phyloP scores from a whole-genome alignment of 306 rosid species.

The Gillenia trifoliata region DNA sequence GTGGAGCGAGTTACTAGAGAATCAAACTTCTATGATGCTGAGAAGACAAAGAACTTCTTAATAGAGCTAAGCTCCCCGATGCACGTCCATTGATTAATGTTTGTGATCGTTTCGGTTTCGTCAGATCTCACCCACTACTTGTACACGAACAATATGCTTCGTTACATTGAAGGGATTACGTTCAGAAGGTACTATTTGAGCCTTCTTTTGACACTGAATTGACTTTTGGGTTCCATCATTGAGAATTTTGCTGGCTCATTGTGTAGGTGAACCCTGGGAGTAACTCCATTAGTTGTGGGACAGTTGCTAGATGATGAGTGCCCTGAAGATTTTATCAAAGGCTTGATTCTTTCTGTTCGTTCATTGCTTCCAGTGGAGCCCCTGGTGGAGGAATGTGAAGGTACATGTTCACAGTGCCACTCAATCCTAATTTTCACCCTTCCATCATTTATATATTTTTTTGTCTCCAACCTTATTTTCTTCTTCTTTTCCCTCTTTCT shows the following conservation, averaged over 20 bases:
- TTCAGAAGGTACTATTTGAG: conserved; percentile 73
- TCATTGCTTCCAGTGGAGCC: conserved; percentile 99
- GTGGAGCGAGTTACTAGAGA: conserved; percentile 99
- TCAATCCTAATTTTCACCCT: conserved; percentile 9
- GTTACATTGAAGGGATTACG: conserved; percentile 98
- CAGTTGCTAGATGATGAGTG: conserved; percentile 98
- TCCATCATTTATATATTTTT: background rate
- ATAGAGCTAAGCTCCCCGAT: conserved; percentile 99
- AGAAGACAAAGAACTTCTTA: conserved; percentile 91
- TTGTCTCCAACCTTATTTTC: conserved; percentile 10
- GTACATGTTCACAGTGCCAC: conserved; percentile 21
- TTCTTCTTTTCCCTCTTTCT: conserved; percentile 16
- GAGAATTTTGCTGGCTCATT: background rate
- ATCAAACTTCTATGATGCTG: conserved; percentile 92
- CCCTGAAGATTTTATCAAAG: conserved; percentile 98
- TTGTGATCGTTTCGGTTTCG: conserved; percentile 98
- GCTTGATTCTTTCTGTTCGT: conserved; percentile 94
- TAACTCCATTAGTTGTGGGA: conserved; percentile 97
- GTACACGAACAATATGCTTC: conserved; percentile 96
- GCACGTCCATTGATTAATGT: conserved; percentile 97
- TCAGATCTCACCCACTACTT: conserved; percentile 97
- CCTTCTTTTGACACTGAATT: background rate
- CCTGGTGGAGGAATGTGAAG: conserved; percentile 98
- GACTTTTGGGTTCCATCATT: background rate
- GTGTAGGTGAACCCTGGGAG: conserved; percentile 93